Percentiles rank a stretch among this genome's conserved stretches.
Conservation (phyloP, 208 protist species). For the Leishmania tarentolae region DNA sequence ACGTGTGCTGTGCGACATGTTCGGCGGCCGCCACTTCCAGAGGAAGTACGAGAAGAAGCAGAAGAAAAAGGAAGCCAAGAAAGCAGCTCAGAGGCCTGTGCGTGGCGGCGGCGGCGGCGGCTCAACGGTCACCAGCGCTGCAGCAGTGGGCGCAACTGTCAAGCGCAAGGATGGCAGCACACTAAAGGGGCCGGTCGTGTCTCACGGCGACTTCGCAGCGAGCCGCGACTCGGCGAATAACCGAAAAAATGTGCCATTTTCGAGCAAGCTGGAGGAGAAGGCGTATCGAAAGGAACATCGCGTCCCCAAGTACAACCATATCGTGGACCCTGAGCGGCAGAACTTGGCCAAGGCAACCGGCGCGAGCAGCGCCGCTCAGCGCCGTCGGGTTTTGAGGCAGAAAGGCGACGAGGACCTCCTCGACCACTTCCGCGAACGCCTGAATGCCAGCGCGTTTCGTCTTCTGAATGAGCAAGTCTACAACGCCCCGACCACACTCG, state of each 20-base stretch:
- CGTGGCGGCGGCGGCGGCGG: constrained; percentile 7
- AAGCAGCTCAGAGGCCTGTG: constrained; percentile 6
- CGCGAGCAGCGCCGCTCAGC: constrained; percentile 85
- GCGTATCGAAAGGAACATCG: constrained; percentile 61
- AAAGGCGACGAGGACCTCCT: constrained; percentile 84
- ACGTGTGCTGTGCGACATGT: constrained; percentile 35
- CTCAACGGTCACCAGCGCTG: not conserved
- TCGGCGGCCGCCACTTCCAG: constrained; percentile 65
- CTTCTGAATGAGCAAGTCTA: constrained; percentile 91
- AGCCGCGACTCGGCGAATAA: constrained; percentile 84
- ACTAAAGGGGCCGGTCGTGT: constrained; percentile 79
- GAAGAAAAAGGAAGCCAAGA: constrained; percentile 62
- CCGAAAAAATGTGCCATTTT: constrained; percentile 66
- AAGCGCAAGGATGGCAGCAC: constrained; percentile 48
- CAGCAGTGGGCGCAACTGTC: not conserved
- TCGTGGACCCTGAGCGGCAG: constrained; percentile 30
- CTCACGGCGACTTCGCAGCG: constrained; percentile 38
- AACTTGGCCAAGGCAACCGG: constrained; percentile 39
- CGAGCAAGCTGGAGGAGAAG: constrained; percentile 57
- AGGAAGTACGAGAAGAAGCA: constrained; percentile 75
- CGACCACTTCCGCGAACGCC: constrained; percentile 81
- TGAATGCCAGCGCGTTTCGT: constrained; percentile 86
- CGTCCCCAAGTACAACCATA: constrained; percentile 49
- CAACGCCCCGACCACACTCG: constrained; percentile 79
- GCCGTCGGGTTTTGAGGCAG: constrained; percentile 65